Conservation (phyloP, 2,329 filamentous ascomycete genomes). For the Pestalotiopsis sp. region DNA sequence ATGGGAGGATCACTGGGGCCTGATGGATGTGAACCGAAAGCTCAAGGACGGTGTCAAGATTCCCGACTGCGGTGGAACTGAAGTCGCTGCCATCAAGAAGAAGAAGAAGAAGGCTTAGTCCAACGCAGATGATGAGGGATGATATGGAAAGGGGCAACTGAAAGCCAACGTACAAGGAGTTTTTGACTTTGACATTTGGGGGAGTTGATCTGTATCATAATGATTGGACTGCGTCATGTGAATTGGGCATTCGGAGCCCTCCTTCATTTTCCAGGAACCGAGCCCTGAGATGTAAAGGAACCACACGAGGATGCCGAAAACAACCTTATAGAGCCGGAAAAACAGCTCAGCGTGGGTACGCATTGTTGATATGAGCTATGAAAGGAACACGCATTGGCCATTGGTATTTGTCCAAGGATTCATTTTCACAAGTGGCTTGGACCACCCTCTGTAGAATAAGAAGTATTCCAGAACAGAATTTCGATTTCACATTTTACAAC, state of each 20-base stretch:
- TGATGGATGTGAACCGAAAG: constrained; percentile 83
- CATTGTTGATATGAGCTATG: constrained; percentile 1
- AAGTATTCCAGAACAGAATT: not conserved
- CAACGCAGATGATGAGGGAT: not conserved
- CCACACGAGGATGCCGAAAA: not conserved
- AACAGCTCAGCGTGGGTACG: not conserved
- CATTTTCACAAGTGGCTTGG: not conserved
- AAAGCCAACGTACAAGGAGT: not conserved
- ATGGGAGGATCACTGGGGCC: constrained; percentile 96
- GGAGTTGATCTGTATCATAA: not conserved
- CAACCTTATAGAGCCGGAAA: not conserved
- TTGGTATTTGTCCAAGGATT: not conserved
- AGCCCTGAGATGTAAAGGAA: not conserved
- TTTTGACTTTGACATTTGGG: not conserved
- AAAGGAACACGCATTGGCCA: not conserved
- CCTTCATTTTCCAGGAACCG: not conserved
- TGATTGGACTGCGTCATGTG: not conserved
- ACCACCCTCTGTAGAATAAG: not conserved
- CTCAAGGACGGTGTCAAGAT: constrained; percentile 84
- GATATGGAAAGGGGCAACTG: not conserved
- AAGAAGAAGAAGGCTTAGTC: not conserved
- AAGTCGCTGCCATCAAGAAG: constrained; percentile 36
- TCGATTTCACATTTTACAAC: not conserved
- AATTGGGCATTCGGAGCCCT: not conserved
- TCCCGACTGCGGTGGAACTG: constrained; percentile 81